Evolutionary conservation across 1,284 basidiomycete species (phyloP).

Genomic region (Leccinum subfulvum): DNA sequence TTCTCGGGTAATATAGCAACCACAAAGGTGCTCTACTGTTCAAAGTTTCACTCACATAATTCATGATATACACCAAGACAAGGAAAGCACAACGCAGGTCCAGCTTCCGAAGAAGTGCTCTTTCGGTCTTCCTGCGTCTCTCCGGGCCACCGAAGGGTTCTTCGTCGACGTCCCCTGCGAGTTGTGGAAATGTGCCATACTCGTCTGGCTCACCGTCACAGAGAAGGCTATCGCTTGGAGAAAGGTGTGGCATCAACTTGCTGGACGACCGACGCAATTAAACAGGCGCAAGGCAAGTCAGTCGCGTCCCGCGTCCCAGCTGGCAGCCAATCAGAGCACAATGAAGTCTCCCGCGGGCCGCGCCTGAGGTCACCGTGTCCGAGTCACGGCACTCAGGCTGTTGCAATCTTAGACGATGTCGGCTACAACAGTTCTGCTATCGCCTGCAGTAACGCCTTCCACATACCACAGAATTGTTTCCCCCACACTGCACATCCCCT

Average conservation of each 20-base stretch:
- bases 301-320: too few relatives aligned
- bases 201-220: neutral
- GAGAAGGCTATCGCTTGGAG: neutral
- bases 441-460: constrained; percentile 42
- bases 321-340: too few relatives aligned
- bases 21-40: neutral
- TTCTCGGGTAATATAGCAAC: neutral
- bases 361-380: too few relatives aligned
- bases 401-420: constrained; percentile 27
- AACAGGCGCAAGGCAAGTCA: neutral
- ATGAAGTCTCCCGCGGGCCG: too few relatives aligned
- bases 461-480: constrained; percentile 67
- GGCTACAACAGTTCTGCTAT: constrained; percentile 34
- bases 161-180: constrained; percentile 27
- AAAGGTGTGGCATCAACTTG: neutral
- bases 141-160: constrained; percentile 41
- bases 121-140: constrained; percentile 45
- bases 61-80: constrained; percentile 63
- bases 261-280: neutral
- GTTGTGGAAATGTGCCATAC: constrained; percentile 12
- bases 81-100: constrained; percentile 66
- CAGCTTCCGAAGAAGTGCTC: constrained; percentile 56
- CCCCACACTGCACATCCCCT: constrained; percentile 52
- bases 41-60: constrained; percentile 46
- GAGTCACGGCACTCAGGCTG: too few relatives aligned